Base-by-base conservation (phyloP, 495 filamentous ascomycete genomes). In the Parathielavia hyrcaniae region DNA sequence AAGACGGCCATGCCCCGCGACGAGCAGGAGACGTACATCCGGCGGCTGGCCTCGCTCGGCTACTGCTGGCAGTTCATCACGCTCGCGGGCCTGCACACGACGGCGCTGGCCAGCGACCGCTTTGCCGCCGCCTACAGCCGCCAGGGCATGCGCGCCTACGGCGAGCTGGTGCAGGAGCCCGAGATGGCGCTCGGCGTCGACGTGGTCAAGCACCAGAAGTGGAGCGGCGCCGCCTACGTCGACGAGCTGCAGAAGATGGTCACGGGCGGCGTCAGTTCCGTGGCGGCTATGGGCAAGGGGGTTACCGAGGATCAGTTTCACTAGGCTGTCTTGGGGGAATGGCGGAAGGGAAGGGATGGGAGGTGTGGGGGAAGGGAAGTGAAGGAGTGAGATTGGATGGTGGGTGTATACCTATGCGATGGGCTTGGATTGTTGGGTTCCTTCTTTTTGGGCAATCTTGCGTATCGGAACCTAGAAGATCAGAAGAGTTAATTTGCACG, bases 51-150 rank as follows among this genome's bases (percentile, higher is more conserved):
- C 55, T 71, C 75, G 43, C 83, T 98, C 34, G 93, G 93, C 48
- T 98, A 97, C 82, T 95, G 87, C 81, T 97, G 93, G 93, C 93
- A 98, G 74, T 98, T 98, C 83, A 97, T 98, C 79, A 98, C 95
- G 34, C 84, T 98, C 36, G 93, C 91, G n/a, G 95, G 93, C 58
- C 80, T 97, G 64, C 95, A 97, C 79, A 95, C 89, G 32, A 96
- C 89, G 6, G 93, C 93, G 20, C 81, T 98, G 26, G 95, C 95
- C 73, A 83, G 83, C 44, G 84, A 97, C 71, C 81, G 85, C 50
- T 98, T 98, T 73, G 84, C 90, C 51, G 83, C 84, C 71, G 90
- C 91, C 23, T 97, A 87, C 67, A 73, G 83, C 13, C 73, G 83
- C 69, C 77, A 85, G 51, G 95, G 93, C 53, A 98, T 98, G 93